Percentiles rank a stretch among this genome's conserved stretches.
Conservation (phyloP, 2,329 filamentous ascomycete genomes). For the Coniosporium tulheliwenetii region DNA sequence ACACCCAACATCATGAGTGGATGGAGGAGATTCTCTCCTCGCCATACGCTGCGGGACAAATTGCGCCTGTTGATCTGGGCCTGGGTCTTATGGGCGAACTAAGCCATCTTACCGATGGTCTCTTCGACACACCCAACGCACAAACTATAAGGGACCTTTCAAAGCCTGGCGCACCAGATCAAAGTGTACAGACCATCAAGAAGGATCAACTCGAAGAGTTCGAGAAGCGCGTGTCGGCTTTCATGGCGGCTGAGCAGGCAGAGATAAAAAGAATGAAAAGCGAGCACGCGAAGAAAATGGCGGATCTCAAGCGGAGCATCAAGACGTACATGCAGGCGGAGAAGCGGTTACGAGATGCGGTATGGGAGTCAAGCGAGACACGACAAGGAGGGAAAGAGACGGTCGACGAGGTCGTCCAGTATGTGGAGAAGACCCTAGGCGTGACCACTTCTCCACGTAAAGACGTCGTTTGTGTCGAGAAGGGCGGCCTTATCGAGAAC, state of each 20-base stretch:
- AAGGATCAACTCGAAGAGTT: slow-evolving; percentile 73
- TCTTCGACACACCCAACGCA: slow-evolving; percentile 49
- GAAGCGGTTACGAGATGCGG: slow-evolving; percentile 53
- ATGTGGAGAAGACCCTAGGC: slow-evolving; percentile 57
- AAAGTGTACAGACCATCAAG: slow-evolving; percentile 25
- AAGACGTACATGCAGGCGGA: slow-evolving; percentile 60
- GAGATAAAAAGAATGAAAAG: slow-evolving; percentile 78
- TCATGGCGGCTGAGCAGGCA: slow-evolving; percentile 55
- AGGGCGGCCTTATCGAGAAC: slow-evolving; percentile 56
- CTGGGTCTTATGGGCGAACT: slow-evolving; percentile 67
- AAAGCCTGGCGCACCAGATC: slow-evolving; percentile 24
- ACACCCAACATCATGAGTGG: slow-evolving; percentile 94
- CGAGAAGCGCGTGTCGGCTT: slow-evolving; percentile 57
- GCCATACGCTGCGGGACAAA: slow-evolving; percentile 71
- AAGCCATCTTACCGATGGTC: slow-evolving; percentile 64
- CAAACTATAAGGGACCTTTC: slow-evolving; percentile 11
- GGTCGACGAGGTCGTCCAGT: slow-evolving; percentile 57
- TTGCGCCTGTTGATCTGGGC: slow-evolving; percentile 74
- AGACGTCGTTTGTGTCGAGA: slow-evolving; percentile 55
- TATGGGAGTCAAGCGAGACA: slow-evolving; percentile 37
- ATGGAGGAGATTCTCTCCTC: slow-evolving; percentile 96
- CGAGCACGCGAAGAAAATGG: slow-evolving; percentile 60
- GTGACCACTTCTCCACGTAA: slow-evolving; percentile 49
- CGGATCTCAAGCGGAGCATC: slow-evolving; percentile 55
- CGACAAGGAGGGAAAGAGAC: slow-evolving; percentile 33